Evolutionary conservation across 164 flowering plant genomes (phyloP).

Genomic region (Chimonanthus salicifolius): DNA sequence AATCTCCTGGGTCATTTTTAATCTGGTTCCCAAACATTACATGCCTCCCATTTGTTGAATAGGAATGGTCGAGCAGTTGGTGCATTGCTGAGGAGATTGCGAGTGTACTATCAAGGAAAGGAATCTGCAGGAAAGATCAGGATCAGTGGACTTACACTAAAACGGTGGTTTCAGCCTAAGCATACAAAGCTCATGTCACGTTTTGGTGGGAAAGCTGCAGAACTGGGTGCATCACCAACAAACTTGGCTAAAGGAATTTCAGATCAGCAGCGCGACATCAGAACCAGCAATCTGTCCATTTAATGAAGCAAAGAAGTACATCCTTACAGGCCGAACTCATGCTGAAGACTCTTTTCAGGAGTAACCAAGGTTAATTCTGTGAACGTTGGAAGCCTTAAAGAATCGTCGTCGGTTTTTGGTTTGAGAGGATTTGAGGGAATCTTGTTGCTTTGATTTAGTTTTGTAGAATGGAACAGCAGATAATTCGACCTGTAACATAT

Average conservation of each 20-base stretch:
- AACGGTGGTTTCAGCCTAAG: slow-evolving; percentile 82
- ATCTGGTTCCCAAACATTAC: neutral
- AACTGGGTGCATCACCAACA: slow-evolving; percentile 31
- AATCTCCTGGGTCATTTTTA: neutral
- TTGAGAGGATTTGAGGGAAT: no score
- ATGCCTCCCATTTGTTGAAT: slow-evolving; percentile 12
- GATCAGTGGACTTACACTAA: slow-evolving; percentile 57
- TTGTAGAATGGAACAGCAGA: no score
- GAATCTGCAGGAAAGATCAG: slow-evolving; percentile 80
- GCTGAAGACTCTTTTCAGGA: neutral
- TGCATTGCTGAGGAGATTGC: slow-evolving; percentile 68
- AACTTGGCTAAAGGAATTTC: slow-evolving; percentile 55
- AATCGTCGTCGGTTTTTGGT: no score
- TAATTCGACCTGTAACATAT: no score
- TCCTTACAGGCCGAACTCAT: neutral
- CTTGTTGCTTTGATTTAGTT: no score
- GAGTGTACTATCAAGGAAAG: slow-evolving; percentile 64
- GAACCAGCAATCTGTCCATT: slow-evolving; percentile 55
- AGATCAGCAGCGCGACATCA: slow-evolving; percentile 68
- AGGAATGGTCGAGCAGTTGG: slow-evolving; percentile 73
- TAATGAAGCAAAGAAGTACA: slow-evolving; percentile 22
- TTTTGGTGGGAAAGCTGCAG: slow-evolving; percentile 43
- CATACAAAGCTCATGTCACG: slow-evolving; percentile 30
- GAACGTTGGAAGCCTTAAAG: no score
- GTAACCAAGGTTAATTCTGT: no score